Base-by-base conservation (phyloP, 148 eudicot genomes). In the Amaranthus palmeri region DNA sequence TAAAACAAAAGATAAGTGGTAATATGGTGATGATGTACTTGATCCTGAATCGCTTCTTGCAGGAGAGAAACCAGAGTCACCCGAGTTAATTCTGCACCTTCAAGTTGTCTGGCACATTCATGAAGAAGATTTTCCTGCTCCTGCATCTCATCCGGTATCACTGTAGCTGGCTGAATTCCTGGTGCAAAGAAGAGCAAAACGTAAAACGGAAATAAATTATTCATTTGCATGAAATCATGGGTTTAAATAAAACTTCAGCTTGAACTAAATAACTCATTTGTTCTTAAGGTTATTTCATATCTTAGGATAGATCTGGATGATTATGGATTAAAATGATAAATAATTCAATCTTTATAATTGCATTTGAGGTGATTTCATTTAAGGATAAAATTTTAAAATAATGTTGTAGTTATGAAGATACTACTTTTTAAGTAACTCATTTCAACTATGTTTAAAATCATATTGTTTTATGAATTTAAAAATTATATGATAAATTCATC, bases 1-100 rank as follows among this genome's bases (percentile, higher is more conserved):
- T 14, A 66, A 15, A 17, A 47, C 13, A 62, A 68, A 52, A 6
- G 5, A 61, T 8, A 56, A 13, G 40, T 50, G 41, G 15, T 13
- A 49, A 71, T 15, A 9, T 44, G 59, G 15, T 11, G 12, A 41
- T 36, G 54, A 51, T 76, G 71, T 84, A 95, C 98, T 82, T 95
- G 96, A 72, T 91, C 97, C 64, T 79, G 80, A 74, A 91, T 83
- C 66, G 97, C 98, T 67, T 86, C 96, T 78, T 80, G 88, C 67
- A 95, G 90, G 81, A 86, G 83, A 68, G 88, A 87, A 79, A 84
- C 83, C 82, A 95, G 77, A 48, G 85, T 71, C 53, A 53, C 77
- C 80, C 97, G 83, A 56, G 82, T 78, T 72, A 85, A 80, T 83
- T 88, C 93, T 83, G 87, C 85, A 81, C 83, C 78, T 78, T 88